Evolutionary conservation across 2,329 filamentous ascomycete genomes (phyloP).

Genomic region (Ophiostoma piceae): DNA sequence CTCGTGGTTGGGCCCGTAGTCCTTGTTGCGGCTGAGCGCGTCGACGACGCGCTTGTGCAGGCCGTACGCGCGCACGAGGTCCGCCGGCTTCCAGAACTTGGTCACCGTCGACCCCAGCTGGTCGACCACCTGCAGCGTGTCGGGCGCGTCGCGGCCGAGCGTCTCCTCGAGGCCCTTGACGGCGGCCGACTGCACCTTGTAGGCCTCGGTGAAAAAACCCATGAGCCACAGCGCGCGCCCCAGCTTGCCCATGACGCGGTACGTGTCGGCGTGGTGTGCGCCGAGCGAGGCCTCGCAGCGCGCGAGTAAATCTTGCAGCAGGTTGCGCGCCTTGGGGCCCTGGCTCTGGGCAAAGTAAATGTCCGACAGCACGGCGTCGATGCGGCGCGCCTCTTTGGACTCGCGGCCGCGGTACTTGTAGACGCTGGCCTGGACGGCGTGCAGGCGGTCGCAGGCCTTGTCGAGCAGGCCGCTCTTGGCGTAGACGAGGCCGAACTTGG

Average conservation of each 20-base stretch:
- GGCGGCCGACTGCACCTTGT: not conserved
- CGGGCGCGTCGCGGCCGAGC: not conserved
- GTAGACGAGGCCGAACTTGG: constrained; percentile 15
- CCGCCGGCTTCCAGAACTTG: constrained; percentile 10
- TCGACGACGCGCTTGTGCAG: constrained; percentile 14
- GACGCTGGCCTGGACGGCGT: not conserved
- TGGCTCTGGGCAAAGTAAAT: constrained; percentile 15
- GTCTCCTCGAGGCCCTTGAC: constrained; percentile 4
- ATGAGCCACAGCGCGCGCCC: constrained; percentile 8
- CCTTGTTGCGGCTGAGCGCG: not conserved
- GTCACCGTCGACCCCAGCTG: constrained; percentile 5
- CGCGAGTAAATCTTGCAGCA: not conserved
- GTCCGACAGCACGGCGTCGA: constrained; percentile 1
- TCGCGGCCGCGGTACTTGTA: constrained; percentile 12
- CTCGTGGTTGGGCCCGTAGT: not conserved
- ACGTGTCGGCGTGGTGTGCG: constrained; percentile 6
- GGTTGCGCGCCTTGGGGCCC: not conserved
- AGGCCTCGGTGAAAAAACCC: not conserved
- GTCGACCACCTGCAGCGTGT: constrained; percentile 12
- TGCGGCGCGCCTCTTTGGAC: not conserved
- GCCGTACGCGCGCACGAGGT: not conserved
- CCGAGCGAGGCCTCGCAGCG: not conserved
- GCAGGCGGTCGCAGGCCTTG: constrained; percentile 2
- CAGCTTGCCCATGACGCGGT: constrained; percentile 11
- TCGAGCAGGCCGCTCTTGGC: constrained; percentile 12